Evolutionary conservation across 768 basidiomycete species (phyloP).

Genomic region (Russula vinacea): DNA sequence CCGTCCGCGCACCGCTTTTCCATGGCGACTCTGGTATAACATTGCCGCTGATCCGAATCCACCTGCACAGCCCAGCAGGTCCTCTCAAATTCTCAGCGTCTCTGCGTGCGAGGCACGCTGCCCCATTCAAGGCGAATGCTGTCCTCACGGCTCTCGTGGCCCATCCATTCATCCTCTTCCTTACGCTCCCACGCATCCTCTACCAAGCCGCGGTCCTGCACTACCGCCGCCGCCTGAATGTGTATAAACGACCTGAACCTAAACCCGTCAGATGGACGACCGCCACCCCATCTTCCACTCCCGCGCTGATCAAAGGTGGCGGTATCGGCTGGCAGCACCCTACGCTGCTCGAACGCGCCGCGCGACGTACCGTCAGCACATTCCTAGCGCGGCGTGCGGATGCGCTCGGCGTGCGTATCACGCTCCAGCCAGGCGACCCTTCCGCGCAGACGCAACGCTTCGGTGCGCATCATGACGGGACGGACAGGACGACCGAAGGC

Average conservation of each 20-base stretch:
- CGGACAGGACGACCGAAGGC: background rate
- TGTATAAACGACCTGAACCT: slow-evolving; percentile 6
- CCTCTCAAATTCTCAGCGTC: slow-evolving; percentile 54
- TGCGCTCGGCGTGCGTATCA: slow-evolving; percentile 39
- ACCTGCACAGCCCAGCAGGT: slow-evolving; percentile 36
- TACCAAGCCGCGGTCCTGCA: background rate
- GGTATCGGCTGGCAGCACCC: slow-evolving; percentile 11
- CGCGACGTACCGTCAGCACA: background rate
- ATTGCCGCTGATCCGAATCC: slow-evolving; percentile 41
- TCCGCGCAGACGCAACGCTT: background rate
- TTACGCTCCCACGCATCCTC: slow-evolving; percentile 17
- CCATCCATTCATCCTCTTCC: slow-evolving; percentile 52
- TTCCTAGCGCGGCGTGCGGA: slow-evolving; percentile 44
- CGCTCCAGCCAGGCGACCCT: slow-evolving; percentile 40
- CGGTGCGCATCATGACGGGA: background rate
- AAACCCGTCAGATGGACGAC: slow-evolving; percentile 5
- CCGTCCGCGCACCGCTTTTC: slow-evolving; percentile 48
- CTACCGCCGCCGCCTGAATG: slow-evolving; percentile 4
- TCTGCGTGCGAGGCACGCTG: slow-evolving; percentile 33
- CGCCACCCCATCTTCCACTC: background rate
- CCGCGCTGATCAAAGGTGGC: background rate
- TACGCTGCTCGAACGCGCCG: background rate
- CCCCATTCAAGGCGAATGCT: slow-evolving; percentile 28
- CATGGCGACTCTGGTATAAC: slow-evolving; percentile 20
- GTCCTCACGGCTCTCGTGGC: slow-evolving; percentile 42